Evolutionary conservation across 2,329 filamentous ascomycete genomes (phyloP).

Genomic region (Diatrype stigma): DNA sequence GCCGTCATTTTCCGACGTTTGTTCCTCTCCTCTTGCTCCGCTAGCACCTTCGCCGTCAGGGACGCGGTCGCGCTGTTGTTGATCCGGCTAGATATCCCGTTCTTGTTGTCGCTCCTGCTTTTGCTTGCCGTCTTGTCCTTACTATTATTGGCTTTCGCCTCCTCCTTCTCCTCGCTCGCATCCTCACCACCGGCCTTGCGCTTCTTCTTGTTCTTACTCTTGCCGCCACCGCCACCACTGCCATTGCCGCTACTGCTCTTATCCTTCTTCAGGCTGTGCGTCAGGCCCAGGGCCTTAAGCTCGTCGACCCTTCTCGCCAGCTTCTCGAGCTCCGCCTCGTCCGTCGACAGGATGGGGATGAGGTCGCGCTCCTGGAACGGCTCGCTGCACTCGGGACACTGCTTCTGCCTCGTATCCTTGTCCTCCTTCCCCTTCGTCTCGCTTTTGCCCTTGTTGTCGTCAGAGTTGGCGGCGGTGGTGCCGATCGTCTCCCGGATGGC

Average conservation of each 20-base stretch:
- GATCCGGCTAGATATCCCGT: slow-evolving; percentile 54
- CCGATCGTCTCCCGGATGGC: slow-evolving; percentile 72
- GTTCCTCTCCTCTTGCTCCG: slow-evolving; percentile 78
- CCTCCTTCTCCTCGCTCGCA: slow-evolving; percentile 39
- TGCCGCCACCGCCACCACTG: no score
- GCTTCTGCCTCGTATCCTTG: background rate
- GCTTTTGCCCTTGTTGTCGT: slow-evolving; percentile 1
- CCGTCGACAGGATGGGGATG: slow-evolving; percentile 74
- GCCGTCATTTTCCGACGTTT: slow-evolving; percentile 69
- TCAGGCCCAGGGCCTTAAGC: slow-evolving; percentile 67
- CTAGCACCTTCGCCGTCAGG: slow-evolving; percentile 79
- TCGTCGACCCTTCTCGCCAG: slow-evolving; percentile 63
- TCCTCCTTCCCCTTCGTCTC: background rate
- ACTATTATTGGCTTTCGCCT: slow-evolving; percentile 51
- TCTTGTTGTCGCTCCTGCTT: no score
- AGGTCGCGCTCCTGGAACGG: slow-evolving; percentile 70
- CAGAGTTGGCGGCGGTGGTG: slow-evolving; percentile 10
- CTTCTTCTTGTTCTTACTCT: slow-evolving; percentile 55
- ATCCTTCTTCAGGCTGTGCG: slow-evolving; percentile 86
- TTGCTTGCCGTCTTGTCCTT: slow-evolving; percentile 29
- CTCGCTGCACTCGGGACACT: slow-evolving; percentile 70
- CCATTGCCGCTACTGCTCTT: slow-evolving; percentile 48
- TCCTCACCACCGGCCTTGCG: slow-evolving; percentile 19
- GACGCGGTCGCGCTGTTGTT: slow-evolving; percentile 85
- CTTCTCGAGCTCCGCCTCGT: slow-evolving; percentile 64